Percentiles rank a stretch among this genome's conserved stretches.
Evolutionary conservation across 768 basidiomycete species (phyloP).

Genomic region (Rhodotorula graminis): DNA sequence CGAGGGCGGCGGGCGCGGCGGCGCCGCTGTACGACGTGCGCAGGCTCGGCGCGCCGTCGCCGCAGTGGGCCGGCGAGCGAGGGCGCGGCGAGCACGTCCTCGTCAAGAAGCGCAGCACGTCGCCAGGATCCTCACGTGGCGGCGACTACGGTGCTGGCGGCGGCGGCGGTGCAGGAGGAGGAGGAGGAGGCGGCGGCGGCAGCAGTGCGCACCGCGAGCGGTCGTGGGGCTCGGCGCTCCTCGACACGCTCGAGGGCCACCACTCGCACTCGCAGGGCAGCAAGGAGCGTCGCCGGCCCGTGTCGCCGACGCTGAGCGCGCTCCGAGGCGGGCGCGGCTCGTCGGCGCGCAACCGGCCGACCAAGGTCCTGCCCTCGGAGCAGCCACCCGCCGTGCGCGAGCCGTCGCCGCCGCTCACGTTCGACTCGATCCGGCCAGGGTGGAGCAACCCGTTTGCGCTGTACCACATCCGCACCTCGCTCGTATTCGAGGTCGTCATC

Average conservation of each 20-base stretch:
- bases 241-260: slow-evolving; percentile 29
- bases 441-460: slow-evolving; percentile 31
- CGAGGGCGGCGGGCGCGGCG: too few relatives aligned
- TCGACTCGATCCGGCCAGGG: slow-evolving; percentile 22
- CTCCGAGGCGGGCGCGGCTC: not conserved
- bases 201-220: not conserved
- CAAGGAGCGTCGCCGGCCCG: slow-evolving; percentile 4
- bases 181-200: not conserved
- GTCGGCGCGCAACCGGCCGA: not conserved
- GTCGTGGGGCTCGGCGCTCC: slow-evolving; percentile 22
- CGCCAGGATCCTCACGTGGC: not conserved
- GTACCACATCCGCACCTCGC: slow-evolving; percentile 35
- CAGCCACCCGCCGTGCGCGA: not conserved
- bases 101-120: slow-evolving; percentile 21
- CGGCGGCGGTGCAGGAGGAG: not conserved
- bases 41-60: not conserved
- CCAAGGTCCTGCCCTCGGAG: not conserved
- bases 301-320: slow-evolving; percentile 2
- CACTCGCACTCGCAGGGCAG: too few relatives aligned
- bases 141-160: not conserved
- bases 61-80: slow-evolving; percentile 8
- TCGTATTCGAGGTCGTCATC: slow-evolving; percentile 40
- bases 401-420: slow-evolving; percentile 26
- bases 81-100: slow-evolving; percentile 34
- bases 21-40: not conserved